Percentiles rank a stretch among this genome's conserved stretches.
These are phyloP conservation scores for Oxyria digyna DNA, from an alignment of 148 eudicot species.

Conservation along the genomic window DNA sequence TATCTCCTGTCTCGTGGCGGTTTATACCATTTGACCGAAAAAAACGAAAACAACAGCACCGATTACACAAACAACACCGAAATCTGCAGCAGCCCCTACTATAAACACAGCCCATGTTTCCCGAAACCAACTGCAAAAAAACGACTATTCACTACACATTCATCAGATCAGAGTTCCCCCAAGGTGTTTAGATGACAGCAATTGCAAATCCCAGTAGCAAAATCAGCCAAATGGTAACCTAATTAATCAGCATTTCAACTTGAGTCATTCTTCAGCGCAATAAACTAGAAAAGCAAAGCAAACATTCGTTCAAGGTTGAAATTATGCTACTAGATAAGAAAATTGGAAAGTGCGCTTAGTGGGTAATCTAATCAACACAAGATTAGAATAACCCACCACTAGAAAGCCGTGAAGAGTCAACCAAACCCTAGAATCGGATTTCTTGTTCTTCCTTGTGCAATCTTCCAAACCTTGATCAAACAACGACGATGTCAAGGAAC, in stretches of 20 bases:
- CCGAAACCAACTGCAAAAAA: background rate
- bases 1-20: conserved; percentile 16
- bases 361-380: background rate
- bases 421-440: conserved; percentile 2
- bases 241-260: background rate
- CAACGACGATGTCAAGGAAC: background rate
- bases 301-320: background rate
- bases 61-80: conserved; percentile 21
- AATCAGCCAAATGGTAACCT: background rate
- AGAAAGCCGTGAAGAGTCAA: conserved; percentile 1
- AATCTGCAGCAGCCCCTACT: conserved; percentile 45
- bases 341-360: conserved; percentile 6
- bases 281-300: background rate
- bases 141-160: background rate
- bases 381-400: conserved; percentile 5
- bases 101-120: conserved; percentile 72
- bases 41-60: conserved; percentile 43
- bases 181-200: background rate
- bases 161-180: background rate
- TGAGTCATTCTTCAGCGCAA: conserved; percentile 1
- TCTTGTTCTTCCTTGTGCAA: background rate
- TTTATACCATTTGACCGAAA: conserved; percentile 21
- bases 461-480: conserved; percentile 2
- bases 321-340: background rate
- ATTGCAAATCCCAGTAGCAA: conserved; percentile 1